phyloP scores from a whole-genome alignment of 305 asterid species.

The Fraxinus angustifolia region DNA sequence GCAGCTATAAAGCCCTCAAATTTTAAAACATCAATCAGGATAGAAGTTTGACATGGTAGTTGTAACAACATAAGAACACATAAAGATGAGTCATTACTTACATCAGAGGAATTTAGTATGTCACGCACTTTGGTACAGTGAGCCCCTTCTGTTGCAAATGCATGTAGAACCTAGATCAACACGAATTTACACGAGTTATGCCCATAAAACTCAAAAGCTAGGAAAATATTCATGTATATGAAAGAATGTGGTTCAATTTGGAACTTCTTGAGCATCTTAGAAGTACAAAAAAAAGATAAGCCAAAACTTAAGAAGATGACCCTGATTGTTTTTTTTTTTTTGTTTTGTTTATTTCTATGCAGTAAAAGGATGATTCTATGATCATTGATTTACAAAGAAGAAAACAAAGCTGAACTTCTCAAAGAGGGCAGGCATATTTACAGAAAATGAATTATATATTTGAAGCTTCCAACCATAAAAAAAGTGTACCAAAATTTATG shows the following conservation, averaged over 20 bases:
- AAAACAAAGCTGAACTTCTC: neutral
- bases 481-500: neutral
- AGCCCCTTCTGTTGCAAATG: constrained; percentile 97
- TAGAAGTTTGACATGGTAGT: neutral
- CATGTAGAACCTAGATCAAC: constrained; percentile 76
- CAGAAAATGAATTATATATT: neutral
- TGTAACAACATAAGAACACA: constrained; percentile 13
- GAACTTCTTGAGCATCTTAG: constrained; percentile 11
- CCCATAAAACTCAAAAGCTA: neutral
- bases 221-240: neutral
- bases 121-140: constrained; percentile 85
- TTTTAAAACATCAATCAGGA: neutral
- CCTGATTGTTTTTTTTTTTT: neutral
- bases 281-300: neutral
- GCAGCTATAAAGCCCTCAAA: neutral
- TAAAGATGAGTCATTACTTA: constrained; percentile 43
- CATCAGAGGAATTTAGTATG: constrained; percentile 75
- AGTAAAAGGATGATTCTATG: neutral
- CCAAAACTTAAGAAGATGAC: neutral
- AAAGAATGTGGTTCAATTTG: neutral
- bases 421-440: neutral
- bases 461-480: constrained; percentile 2
- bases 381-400: neutral
- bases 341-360: neutral
- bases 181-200: constrained; percentile 12